Evolutionary conservation across 768 basidiomycete species (phyloP).

Genomic region (Hirschioporus abietinus): DNA sequence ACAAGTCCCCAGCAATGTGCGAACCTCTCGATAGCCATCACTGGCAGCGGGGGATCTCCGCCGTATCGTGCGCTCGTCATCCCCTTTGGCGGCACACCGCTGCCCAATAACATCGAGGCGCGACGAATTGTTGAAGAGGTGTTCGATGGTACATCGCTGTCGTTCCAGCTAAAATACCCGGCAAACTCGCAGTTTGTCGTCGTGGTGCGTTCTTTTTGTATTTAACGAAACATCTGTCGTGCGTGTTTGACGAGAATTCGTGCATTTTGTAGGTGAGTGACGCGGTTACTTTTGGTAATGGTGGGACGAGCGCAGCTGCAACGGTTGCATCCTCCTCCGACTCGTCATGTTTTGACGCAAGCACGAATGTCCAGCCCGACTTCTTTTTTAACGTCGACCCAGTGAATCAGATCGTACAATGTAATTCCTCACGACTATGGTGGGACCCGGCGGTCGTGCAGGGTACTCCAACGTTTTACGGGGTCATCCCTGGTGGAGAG

Average conservation of each 20-base stretch:
- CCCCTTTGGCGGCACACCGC: conserved; percentile 59
- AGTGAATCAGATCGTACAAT: conserved; percentile 60
- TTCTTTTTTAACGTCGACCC: conserved; percentile 63
- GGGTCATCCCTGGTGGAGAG: conserved; percentile 75
- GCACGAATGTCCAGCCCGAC: conserved; percentile 38
- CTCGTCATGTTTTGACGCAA: conserved; percentile 55
- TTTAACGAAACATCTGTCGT: conserved; percentile 6
- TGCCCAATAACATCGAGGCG: conserved; percentile 57
- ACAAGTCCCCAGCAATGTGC: conserved; percentile 59
- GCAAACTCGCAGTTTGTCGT: conserved; percentile 68
- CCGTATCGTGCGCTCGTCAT: conserved; percentile 66
- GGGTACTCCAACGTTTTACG: conserved; percentile 57
- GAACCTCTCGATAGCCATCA: conserved; percentile 53
- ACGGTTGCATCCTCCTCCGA: conserved; percentile 48
- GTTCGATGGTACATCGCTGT: conserved; percentile 42
- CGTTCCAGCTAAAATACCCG: conserved; percentile 61
- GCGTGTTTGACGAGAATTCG: conserved; percentile 15
- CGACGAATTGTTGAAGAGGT: conserved; percentile 51
- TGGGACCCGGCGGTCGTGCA: conserved; percentile 50
- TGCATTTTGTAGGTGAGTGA: conserved; percentile 48
- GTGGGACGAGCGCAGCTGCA: conserved; percentile 68
- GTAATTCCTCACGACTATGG: conserved; percentile 56
- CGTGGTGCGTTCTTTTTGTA: conserved; percentile 47
- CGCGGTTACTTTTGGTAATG: conserved; percentile 55
- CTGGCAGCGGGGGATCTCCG: conserved; percentile 51